A percentile compares a stretch with the other conserved stretches of the same genome.
Conservation (phyloP, 192 early-diverging fungal genomes). For the Umbelopsis sp. region DNA sequence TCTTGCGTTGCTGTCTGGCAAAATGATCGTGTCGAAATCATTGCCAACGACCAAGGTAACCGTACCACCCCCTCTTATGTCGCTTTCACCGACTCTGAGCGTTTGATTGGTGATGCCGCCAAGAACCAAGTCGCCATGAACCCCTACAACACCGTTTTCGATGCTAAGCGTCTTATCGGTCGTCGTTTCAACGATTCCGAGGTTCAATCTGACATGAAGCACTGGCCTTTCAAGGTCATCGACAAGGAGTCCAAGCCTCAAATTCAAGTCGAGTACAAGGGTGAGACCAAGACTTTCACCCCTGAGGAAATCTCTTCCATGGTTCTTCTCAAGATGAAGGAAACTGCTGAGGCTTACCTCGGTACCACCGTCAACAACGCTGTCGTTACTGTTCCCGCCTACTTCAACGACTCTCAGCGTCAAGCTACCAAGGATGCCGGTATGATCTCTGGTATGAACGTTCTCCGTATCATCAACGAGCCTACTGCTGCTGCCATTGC, state of each 20-base stretch:
- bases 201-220: constrained; percentile 92
- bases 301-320: constrained; percentile 99
- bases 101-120: constrained; percentile 98
- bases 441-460: constrained; percentile 88
- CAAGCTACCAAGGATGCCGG: constrained; percentile 98
- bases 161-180: constrained; percentile 93
- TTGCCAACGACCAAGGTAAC: constrained; percentile 98
- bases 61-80: constrained; percentile 99
- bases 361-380: constrained; percentile 75
- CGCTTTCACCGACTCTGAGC: constrained; percentile 95
- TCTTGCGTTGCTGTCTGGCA: constrained; percentile 61
- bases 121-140: constrained; percentile 95
- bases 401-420: constrained; percentile 93
- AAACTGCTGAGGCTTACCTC: constrained; percentile 87
- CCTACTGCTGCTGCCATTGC: constrained; percentile 97
- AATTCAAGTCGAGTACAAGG: constrained; percentile 86
- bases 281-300: constrained; percentile 81
- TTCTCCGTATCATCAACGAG: constrained; percentile 98
- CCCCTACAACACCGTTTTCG: constrained; percentile 92
- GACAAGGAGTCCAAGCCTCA: constrained; percentile 81
- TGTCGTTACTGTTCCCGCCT: constrained; percentile 94
- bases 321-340: constrained; percentile 96
- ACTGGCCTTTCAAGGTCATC: constrained; percentile 92
- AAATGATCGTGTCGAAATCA: constrained; percentile 93
- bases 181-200: constrained; percentile 88